A percentile compares a stretch with the other conserved stretches of the same genome.
phyloP scores from a whole-genome alignment of 495 filamentous ascomycete genomes.

The Ramalina peruviana region DNA sequence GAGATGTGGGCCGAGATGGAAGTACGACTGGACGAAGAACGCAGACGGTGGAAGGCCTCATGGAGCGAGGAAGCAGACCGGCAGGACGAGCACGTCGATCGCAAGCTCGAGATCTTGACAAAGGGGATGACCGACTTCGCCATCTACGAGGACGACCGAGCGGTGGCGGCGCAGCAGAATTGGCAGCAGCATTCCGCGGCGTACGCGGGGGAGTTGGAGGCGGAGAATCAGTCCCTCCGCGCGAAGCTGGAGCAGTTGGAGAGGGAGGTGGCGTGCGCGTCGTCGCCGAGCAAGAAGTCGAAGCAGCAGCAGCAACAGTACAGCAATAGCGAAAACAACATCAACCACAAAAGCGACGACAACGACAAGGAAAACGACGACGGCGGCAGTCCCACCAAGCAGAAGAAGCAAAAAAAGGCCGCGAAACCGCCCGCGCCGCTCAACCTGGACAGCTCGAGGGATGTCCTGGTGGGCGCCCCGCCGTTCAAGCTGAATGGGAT shows the following conservation, averaged over 20 bases:
- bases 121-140: slow-evolving; percentile 36
- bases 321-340: slow-evolving; percentile 6
- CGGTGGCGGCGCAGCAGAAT: slow-evolving; percentile 25
- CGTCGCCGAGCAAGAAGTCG: slow-evolving; percentile 24
- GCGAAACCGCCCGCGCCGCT: neutral
- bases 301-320: slow-evolving; percentile 8
- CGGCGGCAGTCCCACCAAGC: neutral
- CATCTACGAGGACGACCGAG: neutral
- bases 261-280: slow-evolving; percentile 31
- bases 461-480: slow-evolving; percentile 28
- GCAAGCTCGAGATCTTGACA: slow-evolving; percentile 77
- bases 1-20: slow-evolving; percentile 84
- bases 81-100: slow-evolving; percentile 71
- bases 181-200: slow-evolving; percentile 7
- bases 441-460: slow-evolving; percentile 14
- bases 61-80: slow-evolving; percentile 52
- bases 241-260: slow-evolving; percentile 31
- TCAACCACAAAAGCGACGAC: neutral
- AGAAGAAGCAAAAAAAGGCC: slow-evolving; percentile 20
- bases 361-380: slow-evolving; percentile 5
- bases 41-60: slow-evolving; percentile 59
- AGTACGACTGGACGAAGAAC: slow-evolving; percentile 52
- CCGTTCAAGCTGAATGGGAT: slow-evolving; percentile 24
- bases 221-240: slow-evolving; percentile 34
- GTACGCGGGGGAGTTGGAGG: slow-evolving; percentile 29